Evolutionary conservation across 2,329 filamentous ascomycete genomes (phyloP), one percentile per base, ranked within the genome.

Genomic region (Epichloe bromicola): DNA sequence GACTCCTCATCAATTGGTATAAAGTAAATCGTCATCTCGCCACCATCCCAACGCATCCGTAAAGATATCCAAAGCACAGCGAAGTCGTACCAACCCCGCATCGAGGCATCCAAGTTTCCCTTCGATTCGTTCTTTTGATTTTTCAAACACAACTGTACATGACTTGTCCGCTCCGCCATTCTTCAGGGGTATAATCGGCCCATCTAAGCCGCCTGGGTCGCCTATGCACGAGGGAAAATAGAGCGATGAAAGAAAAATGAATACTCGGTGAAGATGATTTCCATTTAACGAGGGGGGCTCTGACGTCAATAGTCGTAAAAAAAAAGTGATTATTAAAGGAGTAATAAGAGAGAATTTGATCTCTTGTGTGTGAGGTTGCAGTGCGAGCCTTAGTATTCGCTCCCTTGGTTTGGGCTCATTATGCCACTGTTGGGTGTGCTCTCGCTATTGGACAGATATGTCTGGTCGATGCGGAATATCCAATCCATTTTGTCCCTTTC

Each of bases 401-500:
- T 67, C 40, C 61, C 61, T 7, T 58, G 60, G 26, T 54, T 59
- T 1, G 67, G 67, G 46, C 67, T 70, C 49, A 61, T 60, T 49
- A 68, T 56, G 14, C 67, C 67, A 52, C 67, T 70, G 45, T 62
- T 65, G 8, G 63, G 57, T 30, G 60, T 56, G 54, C 72, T 75
- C 42, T 70, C 70, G 50, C 66, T 71, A 11, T 67, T 72, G 37
- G 74, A 72, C 59, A 76, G 66, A 58, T 77, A 80, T 48, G 84
- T 87, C 72, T 95, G 86, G 67, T 98, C 93, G 59, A 98, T 88
- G 61, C 86, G 85, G 67, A 94, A 79, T 59, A 98, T 95, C 93
- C 93, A 98, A 65, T 97, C 93, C 59, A 90, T 84, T 74, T 96
- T 95, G 67, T 96, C 90, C 46, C 83, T 78, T 70, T 96, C 91